These are phyloP conservation scores for Pestalotiopsis sp. DNA, from an alignment of 2,329 filamentous ascomycete genomes.

Conservation along the genomic window DNA sequence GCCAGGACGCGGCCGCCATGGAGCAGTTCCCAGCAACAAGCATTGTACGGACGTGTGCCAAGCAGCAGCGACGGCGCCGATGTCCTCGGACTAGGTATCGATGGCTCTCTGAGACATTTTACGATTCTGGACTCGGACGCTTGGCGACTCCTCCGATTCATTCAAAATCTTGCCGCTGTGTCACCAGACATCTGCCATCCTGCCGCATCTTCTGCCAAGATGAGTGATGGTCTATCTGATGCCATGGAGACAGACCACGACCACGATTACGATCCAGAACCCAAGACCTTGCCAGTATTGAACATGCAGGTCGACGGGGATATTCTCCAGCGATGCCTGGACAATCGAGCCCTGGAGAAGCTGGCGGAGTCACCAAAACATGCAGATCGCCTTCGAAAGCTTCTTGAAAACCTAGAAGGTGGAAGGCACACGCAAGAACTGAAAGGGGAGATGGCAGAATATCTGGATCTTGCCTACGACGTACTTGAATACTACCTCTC, in stretches of 20 bases:
- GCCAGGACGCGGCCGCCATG: conserved; percentile 57
- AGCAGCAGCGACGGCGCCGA: conserved; percentile 49
- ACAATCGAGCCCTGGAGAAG: conserved; percentile 45
- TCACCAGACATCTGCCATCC: conserved; percentile 54
- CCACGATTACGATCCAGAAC: conserved; percentile 35
- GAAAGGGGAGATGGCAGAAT: conserved; percentile 24
- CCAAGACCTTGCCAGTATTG: conserved; percentile 40
- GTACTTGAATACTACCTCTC: conserved; percentile 57
- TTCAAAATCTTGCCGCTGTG: conserved; percentile 68
- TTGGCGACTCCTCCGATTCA: conserved; percentile 70
- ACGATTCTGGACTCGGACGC: conserved; percentile 63
- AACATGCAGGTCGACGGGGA: conserved; percentile 71
- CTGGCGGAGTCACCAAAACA: conserved; percentile 38
- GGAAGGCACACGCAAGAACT: conserved; percentile 42
- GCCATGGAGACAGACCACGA: background rate
- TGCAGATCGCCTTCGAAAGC: conserved; percentile 45
- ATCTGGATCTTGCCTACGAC: conserved; percentile 48
- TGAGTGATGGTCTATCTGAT: background rate
- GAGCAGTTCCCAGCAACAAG: conserved; percentile 37
- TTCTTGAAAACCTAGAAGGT: conserved; percentile 52
- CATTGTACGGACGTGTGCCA: conserved; percentile 45
- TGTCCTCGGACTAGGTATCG: conserved; percentile 66
- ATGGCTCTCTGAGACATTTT: conserved; percentile 73
- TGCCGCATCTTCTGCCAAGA: conserved; percentile 26
- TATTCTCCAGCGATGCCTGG: conserved; percentile 58